Percentiles rank a stretch among this genome's conserved stretches.
Conservation (phyloP, 768 basidiomycete species). For the Paxillus involutus region DNA sequence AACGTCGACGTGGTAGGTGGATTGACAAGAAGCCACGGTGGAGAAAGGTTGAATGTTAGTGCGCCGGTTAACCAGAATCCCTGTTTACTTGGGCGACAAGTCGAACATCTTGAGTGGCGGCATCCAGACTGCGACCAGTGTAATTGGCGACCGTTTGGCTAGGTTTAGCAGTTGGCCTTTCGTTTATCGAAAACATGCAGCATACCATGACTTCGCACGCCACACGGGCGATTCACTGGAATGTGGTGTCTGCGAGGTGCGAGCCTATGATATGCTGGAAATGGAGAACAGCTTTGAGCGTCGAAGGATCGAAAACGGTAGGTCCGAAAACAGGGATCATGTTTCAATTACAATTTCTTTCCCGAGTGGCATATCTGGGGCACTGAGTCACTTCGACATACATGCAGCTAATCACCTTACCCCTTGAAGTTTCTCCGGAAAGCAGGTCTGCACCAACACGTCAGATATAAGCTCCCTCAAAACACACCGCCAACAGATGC, state of each 20-base stretch:
- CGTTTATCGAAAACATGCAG: background rate
- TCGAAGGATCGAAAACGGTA: background rate
- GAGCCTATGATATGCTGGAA: too few species aligned
- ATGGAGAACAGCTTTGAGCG: too few species aligned
- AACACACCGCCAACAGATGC: too few species aligned
- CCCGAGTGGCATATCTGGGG: background rate
- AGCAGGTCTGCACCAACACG: background rate
- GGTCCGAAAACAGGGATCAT: background rate
- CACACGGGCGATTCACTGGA: background rate
- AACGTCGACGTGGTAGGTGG: conserved; percentile 27
- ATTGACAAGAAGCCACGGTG: conserved; percentile 20
- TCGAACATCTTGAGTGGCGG: conserved; percentile 29
- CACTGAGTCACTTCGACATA: background rate
- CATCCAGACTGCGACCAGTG: conserved; percentile 1
- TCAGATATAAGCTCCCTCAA: background rate
- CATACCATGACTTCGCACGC: background rate
- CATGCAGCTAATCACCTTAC: background rate
- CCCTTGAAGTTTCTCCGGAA: background rate
- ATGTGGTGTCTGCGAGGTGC: too few species aligned
- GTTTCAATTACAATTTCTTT: background rate
- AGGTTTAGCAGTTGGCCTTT: too few species aligned
- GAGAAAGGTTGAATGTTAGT: background rate
- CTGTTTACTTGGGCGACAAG: conserved; percentile 33
- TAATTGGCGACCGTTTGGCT: too few species aligned
- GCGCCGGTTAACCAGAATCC: conserved; percentile 30